Conservation (phyloP, 148 eudicot species). For the Polygonum aviculare region DNA sequence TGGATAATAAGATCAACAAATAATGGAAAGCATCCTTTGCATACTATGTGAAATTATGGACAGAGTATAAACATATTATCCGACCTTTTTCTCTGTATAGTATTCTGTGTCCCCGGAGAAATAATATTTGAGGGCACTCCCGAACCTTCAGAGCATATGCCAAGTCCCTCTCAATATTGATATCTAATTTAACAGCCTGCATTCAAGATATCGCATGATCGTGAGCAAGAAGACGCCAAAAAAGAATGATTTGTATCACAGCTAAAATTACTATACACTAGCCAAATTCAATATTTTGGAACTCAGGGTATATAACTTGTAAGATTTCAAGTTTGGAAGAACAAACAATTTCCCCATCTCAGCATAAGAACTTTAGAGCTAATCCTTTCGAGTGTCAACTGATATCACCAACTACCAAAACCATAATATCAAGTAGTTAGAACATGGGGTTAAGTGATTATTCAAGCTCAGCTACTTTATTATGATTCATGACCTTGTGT, state of each 20-base stretch:
- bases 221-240: neutral
- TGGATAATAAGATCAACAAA: neutral
- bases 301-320: neutral
- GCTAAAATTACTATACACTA: neutral
- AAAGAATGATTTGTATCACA: neutral
- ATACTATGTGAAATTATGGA: neutral
- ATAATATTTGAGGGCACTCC: slow-evolving; percentile 75
- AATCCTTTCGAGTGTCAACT: neutral
- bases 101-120: slow-evolving; percentile 60
- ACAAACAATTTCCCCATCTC: neutral
- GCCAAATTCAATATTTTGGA: neutral
- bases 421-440: neutral
- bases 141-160: slow-evolving; percentile 83
- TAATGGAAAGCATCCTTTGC: neutral
- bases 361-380: neutral
- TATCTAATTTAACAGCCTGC: slow-evolving; percentile 78
- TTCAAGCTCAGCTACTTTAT: neutral
- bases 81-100: slow-evolving; percentile 65
- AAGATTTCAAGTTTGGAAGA: neutral
- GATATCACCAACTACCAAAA: neutral
- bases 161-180: slow-evolving; percentile 83
- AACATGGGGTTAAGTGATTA: neutral
- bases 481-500: neutral
- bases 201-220: slow-evolving; percentile 12
- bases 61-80: slow-evolving; percentile 12